Percentiles rank a stretch among this genome's conserved stretches.
Conservation (phyloP, 2,329 filamentous ascomycete species). For the Trichoderma sp. region DNA sequence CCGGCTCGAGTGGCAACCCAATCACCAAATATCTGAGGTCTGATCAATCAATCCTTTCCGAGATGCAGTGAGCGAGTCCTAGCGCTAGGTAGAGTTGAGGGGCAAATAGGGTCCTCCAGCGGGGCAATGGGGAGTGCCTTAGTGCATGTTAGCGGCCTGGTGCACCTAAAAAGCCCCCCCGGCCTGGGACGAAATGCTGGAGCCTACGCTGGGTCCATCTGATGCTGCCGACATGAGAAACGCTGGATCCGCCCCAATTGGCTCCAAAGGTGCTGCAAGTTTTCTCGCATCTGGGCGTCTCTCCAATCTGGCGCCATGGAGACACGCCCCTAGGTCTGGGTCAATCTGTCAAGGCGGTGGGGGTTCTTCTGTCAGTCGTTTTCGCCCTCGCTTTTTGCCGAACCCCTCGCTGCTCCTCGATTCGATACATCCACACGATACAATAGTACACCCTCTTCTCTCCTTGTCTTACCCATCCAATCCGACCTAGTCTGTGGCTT, state of each 20-base stretch:
- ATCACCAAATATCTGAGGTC: background rate
- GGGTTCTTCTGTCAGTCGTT: background rate
- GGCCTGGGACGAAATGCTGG: slow-evolving; percentile 3
- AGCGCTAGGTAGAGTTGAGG: background rate
- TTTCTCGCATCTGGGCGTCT: background rate
- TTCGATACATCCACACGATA: background rate
- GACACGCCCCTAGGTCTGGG: slow-evolving; percentile 18
- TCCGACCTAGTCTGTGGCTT: background rate
- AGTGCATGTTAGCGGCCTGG: background rate
- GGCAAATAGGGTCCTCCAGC: slow-evolving; percentile 1
- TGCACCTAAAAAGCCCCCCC: background rate
- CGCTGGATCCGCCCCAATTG: background rate
- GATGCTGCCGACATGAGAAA: background rate
- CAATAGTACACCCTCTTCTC: background rate
- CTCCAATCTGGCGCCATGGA: background rate
- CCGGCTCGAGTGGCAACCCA: background rate
- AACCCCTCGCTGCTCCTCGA: background rate
- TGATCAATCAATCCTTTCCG: background rate
- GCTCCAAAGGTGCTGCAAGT: background rate
- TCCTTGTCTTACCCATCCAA: background rate
- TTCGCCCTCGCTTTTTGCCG: background rate
- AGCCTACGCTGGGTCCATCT: slow-evolving; percentile 12
- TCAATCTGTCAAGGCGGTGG: background rate
- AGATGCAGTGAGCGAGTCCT: background rate
- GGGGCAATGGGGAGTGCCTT: background rate